phyloP scores from a whole-genome alignment of 1,139 yeast species.

The Taphrina flavorubra region DNA sequence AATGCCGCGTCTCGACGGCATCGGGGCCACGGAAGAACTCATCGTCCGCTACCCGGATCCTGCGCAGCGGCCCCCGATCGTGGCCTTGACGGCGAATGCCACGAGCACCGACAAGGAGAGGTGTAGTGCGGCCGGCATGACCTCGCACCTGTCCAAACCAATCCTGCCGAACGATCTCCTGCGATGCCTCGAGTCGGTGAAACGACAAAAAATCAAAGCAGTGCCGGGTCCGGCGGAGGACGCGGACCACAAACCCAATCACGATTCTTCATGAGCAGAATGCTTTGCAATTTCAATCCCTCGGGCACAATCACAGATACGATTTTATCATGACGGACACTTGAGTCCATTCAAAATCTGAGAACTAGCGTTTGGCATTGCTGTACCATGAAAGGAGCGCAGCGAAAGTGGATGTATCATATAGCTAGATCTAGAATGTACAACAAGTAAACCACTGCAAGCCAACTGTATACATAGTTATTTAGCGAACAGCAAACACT shows the following conservation, averaged over 20 bases:
- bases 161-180: conserved; percentile 22
- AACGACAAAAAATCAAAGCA: neutral
- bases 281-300: neutral
- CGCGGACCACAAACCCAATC: neutral
- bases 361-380: too few relatives aligned
- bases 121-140: conserved; percentile 85
- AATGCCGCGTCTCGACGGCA: conserved; percentile 92
- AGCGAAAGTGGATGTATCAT: too few relatives aligned
- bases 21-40: conserved; percentile 29
- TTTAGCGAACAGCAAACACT: too few relatives aligned
- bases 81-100: conserved; percentile 82
- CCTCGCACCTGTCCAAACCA: conserved; percentile 8
- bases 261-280: neutral
- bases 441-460: too few relatives aligned
- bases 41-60: conserved; percentile 8
- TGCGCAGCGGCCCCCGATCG: conserved; percentile 10
- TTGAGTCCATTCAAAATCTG: too few relatives aligned
- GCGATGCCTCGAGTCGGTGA: conserved; percentile 8
- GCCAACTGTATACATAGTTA: too few relatives aligned
- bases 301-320: too few relatives aligned
- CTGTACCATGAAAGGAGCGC: too few relatives aligned
- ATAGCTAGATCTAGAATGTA: too few relatives aligned
- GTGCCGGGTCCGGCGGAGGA: too few relatives aligned
- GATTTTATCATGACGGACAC: too few relatives aligned
- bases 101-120: conserved; percentile 86